A percentile compares a stretch with the other conserved stretches of the same genome.
Evolutionary conservation across 192 early-diverging fungal genomes (phyloP).

Genomic region (Coemansia sp.): DNA sequence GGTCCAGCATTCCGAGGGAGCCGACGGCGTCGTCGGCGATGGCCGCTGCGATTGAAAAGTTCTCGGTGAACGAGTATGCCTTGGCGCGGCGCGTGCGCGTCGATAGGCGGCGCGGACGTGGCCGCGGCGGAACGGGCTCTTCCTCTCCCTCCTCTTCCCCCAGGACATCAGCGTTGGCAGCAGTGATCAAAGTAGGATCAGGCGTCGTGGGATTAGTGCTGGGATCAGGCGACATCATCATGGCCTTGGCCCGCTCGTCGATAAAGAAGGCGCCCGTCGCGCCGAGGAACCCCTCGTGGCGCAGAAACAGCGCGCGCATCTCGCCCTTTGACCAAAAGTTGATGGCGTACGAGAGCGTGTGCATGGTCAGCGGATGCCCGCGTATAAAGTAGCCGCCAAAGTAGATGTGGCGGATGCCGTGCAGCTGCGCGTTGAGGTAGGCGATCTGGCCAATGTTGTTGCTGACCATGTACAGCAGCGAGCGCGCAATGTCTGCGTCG

Average conservation of each 20-base stretch:
- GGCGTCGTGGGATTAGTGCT: too few relatives aligned
- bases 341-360: slow-evolving; percentile 94
- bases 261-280: slow-evolving; percentile 77
- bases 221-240: not conserved
- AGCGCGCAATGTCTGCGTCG: slow-evolving; percentile 81
- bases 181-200: too few relatives aligned
- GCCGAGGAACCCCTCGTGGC: slow-evolving; percentile 97
- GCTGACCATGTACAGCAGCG: slow-evolving; percentile 91
- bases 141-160: too few relatives aligned
- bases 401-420: slow-evolving; percentile 87
- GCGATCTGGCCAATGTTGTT: slow-evolving; percentile 99
- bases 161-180: too few relatives aligned
- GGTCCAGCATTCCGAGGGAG: slow-evolving; percentile 69
- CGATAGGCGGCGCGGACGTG: too few relatives aligned
- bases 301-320: slow-evolving; percentile 91
- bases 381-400: slow-evolving; percentile 98
- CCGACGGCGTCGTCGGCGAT: slow-evolving; percentile 55
- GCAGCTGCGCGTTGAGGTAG: slow-evolving; percentile 91
- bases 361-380: slow-evolving; percentile 97
- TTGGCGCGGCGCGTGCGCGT: slow-evolving; percentile 12
- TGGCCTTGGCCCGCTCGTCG: not conserved
- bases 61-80: slow-evolving; percentile 77
- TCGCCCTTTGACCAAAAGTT: slow-evolving; percentile 96
- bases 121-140: too few relatives aligned
- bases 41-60: slow-evolving; percentile 65